Percentiles rank a stretch among this genome's conserved stretches.
Conservation (phyloP, 2,329 filamentous ascomycete genomes). For the Hypoxylon sp. region DNA sequence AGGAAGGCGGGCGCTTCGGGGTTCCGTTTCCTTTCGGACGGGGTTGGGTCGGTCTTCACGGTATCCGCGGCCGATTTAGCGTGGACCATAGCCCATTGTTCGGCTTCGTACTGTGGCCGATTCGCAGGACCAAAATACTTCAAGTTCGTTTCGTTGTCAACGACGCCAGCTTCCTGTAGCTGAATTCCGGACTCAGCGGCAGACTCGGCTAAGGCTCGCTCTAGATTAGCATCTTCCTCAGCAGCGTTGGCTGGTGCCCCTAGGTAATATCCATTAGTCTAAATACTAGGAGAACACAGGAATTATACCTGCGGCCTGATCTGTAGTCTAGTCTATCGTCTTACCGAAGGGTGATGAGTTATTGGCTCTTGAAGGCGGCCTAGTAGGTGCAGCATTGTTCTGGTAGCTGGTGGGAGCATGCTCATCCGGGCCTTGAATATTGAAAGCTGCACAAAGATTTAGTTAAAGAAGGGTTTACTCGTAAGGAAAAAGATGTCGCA, state of each 20-base stretch:
- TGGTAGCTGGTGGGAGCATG: constrained; percentile 60
- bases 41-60: constrained; percentile 57
- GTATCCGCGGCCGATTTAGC: constrained; percentile 51
- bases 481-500: constrained; percentile 50
- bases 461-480: constrained; percentile 22
- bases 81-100: constrained; percentile 72
- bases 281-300: constrained; percentile 31
- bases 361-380: constrained; percentile 73
- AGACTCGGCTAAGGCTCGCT: constrained; percentile 70
- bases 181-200: constrained; percentile 65
- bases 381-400: constrained; percentile 66
- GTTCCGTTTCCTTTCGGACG: constrained; percentile 62
- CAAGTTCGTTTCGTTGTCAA: constrained; percentile 57
- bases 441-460: constrained; percentile 61
- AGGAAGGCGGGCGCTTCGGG: constrained; percentile 67
- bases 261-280: constrained; percentile 53
- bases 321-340: constrained; percentile 64
- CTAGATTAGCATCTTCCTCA: constrained; percentile 69
- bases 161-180: constrained; percentile 68
- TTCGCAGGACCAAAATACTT: constrained; percentile 73
- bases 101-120: constrained; percentile 67
- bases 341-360: constrained; percentile 70
- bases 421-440: constrained; percentile 68
- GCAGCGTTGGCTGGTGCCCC: constrained; percentile 57
- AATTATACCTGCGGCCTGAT: constrained; percentile 60